These are phyloP conservation scores for Massarina eburnea DNA, from an alignment of 2,329 filamentous ascomycete genomes.

Conservation along the genomic window DNA sequence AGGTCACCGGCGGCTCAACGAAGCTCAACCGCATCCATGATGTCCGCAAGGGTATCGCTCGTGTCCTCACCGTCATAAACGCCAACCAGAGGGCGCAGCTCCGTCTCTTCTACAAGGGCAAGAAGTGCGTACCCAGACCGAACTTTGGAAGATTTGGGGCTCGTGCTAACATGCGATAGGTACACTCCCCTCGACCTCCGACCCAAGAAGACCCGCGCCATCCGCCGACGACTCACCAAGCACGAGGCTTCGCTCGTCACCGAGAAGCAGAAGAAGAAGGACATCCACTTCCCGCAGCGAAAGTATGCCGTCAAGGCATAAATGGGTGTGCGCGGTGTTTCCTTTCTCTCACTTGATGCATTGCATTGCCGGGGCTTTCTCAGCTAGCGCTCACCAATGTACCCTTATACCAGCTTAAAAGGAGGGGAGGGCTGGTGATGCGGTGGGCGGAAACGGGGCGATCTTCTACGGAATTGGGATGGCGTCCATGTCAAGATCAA, in stretches of 20 bases:
- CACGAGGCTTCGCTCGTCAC: constrained; percentile 83
- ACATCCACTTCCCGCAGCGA: constrained; percentile 94
- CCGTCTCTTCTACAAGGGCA: constrained; percentile 95
- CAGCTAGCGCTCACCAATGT: constrained; percentile 43
- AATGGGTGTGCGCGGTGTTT: constrained; percentile 32
- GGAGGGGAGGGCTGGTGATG: constrained; percentile 35
- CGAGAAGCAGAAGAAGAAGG: constrained; percentile 96
- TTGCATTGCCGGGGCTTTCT: constrained; percentile 45
- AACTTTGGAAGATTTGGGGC: not conserved
- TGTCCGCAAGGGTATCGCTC: constrained; percentile 98
- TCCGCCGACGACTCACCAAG: constrained; percentile 91
- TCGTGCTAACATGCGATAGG: constrained; percentile 31
- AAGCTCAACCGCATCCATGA: constrained; percentile 86
- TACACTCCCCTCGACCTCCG: constrained; percentile 98
- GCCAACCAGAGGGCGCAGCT: constrained; percentile 98
- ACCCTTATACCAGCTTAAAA: constrained; percentile 41
- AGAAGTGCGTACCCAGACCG: constrained; percentile 64
- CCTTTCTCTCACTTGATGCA: constrained; percentile 44
- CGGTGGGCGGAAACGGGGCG: constrained; percentile 35
- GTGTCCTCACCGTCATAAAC: constrained; percentile 99
- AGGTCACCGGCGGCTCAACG: constrained; percentile 88
- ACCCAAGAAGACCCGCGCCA: constrained; percentile 96
- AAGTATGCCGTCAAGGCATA: constrained; percentile 98
- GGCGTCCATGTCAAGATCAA: constrained; percentile 45
- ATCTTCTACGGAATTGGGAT: constrained; percentile 43